A percentile compares a stretch with the other conserved stretches of the same genome.
Conservation (phyloP, 495 filamentous ascomycete genomes). For the Pyronema omphalodes region DNA sequence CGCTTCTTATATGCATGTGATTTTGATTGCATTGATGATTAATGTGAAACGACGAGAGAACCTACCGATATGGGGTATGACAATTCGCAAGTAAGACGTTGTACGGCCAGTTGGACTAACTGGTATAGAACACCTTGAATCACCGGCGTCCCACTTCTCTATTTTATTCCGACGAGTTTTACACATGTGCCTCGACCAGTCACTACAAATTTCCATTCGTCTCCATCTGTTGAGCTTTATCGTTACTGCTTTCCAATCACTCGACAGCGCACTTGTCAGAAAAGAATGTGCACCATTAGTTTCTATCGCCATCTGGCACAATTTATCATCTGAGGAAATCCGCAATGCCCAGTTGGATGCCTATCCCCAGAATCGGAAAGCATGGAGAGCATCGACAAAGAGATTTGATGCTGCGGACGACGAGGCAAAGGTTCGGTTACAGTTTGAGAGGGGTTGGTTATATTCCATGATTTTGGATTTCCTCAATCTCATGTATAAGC, state of each 20-base stretch:
- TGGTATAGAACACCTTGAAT: constrained; percentile 47
- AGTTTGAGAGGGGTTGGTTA: constrained; percentile 88
- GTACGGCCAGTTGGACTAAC: constrained; percentile 1
- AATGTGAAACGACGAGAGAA: constrained; percentile 79
- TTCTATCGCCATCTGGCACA: constrained; percentile 89
- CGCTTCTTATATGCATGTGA: constrained; percentile 75
- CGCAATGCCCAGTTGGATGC: constrained; percentile 52
- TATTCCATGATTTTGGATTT: constrained; percentile 77
- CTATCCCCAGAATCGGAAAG: constrained; percentile 53
- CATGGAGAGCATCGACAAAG: constrained; percentile 76
- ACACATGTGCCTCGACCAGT: constrained; percentile 69
- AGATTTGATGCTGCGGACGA: constrained; percentile 80
- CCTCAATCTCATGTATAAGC: constrained; percentile 47
- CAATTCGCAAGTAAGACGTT: constrained; percentile 1
- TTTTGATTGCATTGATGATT: constrained; percentile 65
- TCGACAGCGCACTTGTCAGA: constrained; percentile 72
- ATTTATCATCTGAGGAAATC: constrained; percentile 49
- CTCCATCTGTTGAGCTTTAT: constrained; percentile 71
- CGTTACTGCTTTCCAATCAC: constrained; percentile 79
- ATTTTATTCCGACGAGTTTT: constrained; percentile 75
- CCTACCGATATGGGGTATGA: constrained; percentile 66
- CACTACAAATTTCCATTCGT: constrained; percentile 49
- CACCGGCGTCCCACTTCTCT: constrained; percentile 68
- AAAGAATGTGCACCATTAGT: constrained; percentile 94
- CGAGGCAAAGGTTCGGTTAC: constrained; percentile 50